Conservation (phyloP, 2,329 filamentous ascomycete species). For the Bipolaris gigantea region DNA sequence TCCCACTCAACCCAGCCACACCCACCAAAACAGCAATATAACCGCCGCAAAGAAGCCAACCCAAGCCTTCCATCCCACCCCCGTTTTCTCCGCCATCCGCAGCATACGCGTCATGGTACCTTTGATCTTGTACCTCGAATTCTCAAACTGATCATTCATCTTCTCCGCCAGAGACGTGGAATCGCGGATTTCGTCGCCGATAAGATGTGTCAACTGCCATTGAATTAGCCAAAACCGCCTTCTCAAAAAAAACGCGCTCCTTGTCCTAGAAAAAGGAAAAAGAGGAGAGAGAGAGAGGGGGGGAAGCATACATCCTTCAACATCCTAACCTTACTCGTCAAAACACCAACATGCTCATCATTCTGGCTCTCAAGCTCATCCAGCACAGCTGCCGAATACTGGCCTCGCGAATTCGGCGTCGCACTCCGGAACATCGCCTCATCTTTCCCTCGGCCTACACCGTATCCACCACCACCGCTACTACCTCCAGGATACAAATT, state of each 20-base stretch:
- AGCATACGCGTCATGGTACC: slow-evolving; percentile 98
- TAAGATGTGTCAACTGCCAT: slow-evolving; percentile 75
- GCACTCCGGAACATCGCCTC: slow-evolving; percentile 40
- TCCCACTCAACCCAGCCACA: slow-evolving; percentile 64
- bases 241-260: background rate
- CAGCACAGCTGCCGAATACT: slow-evolving; percentile 89
- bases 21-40: slow-evolving; percentile 81
- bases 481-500: slow-evolving; percentile 16
- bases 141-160: slow-evolving; percentile 95
- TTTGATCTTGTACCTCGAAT: slow-evolving; percentile 74
- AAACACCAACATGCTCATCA: slow-evolving; percentile 84
- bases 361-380: slow-evolving; percentile 96
- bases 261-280: no score
- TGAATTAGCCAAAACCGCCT: background rate
- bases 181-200: slow-evolving; percentile 93
- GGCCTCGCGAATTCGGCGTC: slow-evolving; percentile 66
- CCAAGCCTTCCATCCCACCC: slow-evolving; percentile 97
- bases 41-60: slow-evolving; percentile 84
- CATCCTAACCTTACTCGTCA: slow-evolving; percentile 84
- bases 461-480: slow-evolving; percentile 8
- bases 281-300: background rate
- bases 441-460: background rate
- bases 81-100: slow-evolving; percentile 89
- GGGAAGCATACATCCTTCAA: slow-evolving; percentile 75
- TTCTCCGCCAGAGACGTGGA: slow-evolving; percentile 85